Percentiles rank a stretch among this genome's conserved stretches.
Conservation (phyloP, 2,329 filamentous ascomycete species). For the Plenodomus biglobosus region DNA sequence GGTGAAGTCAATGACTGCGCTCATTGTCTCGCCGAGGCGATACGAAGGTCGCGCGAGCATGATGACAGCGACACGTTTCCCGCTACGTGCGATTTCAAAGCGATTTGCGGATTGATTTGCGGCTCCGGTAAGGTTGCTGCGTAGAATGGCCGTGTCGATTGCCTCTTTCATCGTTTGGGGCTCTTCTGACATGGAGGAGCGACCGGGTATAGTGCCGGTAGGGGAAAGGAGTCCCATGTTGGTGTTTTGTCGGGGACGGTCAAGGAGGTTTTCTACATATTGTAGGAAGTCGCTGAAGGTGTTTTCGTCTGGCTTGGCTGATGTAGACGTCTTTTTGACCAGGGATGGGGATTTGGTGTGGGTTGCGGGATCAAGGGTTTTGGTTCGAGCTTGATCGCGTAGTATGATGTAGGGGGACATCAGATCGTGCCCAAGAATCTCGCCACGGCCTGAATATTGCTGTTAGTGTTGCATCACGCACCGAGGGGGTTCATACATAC, state of each 20-base stretch:
- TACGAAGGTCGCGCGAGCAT: constrained; percentile 87
- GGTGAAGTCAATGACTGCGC: constrained; percentile 80
- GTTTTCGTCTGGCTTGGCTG: constrained; percentile 48
- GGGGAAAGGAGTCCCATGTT: constrained; percentile 68
- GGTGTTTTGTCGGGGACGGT: constrained; percentile 39
- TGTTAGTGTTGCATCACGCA: constrained; percentile 17
- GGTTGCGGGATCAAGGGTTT: constrained; percentile 34
- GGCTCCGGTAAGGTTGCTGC: constrained; percentile 59
- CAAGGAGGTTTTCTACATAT: constrained; percentile 53
- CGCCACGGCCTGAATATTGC: constrained; percentile 63
- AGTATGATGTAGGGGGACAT: constrained; percentile 92
- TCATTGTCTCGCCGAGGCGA: constrained; percentile 83
- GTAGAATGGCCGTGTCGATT: constrained; percentile 87
- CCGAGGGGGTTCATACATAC: constrained; percentile 34
- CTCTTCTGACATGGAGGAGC: constrained; percentile 60
- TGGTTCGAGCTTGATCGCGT: constrained; percentile 71
- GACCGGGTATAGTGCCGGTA: constrained; percentile 57
- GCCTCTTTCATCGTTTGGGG: constrained; percentile 72
- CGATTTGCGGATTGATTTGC: constrained; percentile 83
- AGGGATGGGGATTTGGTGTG: constrained; percentile 14
- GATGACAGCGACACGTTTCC: constrained; percentile 86
- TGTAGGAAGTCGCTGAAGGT: constrained; percentile 40
- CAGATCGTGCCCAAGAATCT: constrained; percentile 88
- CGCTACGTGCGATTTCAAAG: constrained; percentile 92
- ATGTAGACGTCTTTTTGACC: constrained; percentile 20